phyloP scores from a whole-genome alignment of 345 rosid genomes.

The Gossypium herbaceum region DNA sequence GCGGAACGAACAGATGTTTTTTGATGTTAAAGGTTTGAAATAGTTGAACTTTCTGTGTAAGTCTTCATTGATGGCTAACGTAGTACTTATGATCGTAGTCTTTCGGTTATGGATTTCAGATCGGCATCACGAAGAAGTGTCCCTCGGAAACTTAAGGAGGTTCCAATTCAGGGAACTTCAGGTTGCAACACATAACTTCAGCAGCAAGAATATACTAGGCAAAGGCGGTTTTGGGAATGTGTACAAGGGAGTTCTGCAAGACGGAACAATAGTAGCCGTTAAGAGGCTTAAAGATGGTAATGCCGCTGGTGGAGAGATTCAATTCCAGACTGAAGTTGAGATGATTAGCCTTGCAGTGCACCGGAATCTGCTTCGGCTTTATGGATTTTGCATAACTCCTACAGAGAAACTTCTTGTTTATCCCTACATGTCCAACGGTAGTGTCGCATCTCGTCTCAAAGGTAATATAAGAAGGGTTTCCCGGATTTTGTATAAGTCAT shows the following conservation, averaged over 20 bases:
- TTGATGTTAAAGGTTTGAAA: conserved; percentile 75
- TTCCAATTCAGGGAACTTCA: conserved; percentile 90
- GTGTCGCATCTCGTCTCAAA: conserved; percentile 93
- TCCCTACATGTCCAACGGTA: conserved; percentile 95
- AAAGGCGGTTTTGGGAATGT: conserved; percentile 95
- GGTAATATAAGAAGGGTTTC: conserved; percentile 33
- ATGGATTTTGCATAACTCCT: conserved; percentile 80
- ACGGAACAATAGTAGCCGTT: conserved; percentile 78
- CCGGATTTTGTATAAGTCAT: neutral
- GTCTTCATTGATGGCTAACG: conserved; percentile 17
- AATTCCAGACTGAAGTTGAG: conserved; percentile 94
- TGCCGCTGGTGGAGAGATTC: conserved; percentile 76
- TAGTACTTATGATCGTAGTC: conserved; percentile 4
- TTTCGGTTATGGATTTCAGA: conserved; percentile 30
- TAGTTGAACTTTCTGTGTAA: conserved; percentile 14
- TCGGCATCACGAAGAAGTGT: conserved; percentile 64
- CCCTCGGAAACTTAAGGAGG: conserved; percentile 81
- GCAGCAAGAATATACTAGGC: conserved; percentile 83
- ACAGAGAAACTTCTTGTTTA: conserved; percentile 88
- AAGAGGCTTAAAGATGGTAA: conserved; percentile 92
- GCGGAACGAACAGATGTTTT: conserved; percentile 56
- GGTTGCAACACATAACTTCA: conserved; percentile 74
- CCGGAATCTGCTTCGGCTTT: conserved; percentile 81
- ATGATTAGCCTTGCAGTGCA: conserved; percentile 98
- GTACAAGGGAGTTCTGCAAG: conserved; percentile 82